phyloP scores from a whole-genome alignment of 1,139 yeast species.

The Suhomyces panamericanus region DNA sequence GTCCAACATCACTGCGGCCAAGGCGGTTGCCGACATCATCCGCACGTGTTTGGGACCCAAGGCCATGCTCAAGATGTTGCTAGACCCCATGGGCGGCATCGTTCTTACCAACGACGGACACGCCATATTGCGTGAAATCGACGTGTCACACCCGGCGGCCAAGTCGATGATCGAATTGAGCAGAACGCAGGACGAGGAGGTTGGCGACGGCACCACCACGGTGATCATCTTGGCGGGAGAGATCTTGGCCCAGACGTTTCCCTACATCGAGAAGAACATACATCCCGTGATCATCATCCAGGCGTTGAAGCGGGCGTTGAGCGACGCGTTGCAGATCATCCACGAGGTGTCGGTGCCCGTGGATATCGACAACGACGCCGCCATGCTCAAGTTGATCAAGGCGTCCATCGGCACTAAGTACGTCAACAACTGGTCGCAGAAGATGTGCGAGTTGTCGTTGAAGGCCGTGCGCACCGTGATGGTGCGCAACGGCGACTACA shows the following conservation, averaged over 20 bases:
- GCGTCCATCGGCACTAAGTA: slow-evolving; percentile 97
- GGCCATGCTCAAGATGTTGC: slow-evolving; percentile 96
- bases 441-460: slow-evolving; percentile 88
- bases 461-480: slow-evolving; percentile 85
- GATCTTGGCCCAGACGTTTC: slow-evolving; percentile 91
- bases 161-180: slow-evolving; percentile 97
- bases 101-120: slow-evolving; percentile 98
- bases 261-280: slow-evolving; percentile 88
- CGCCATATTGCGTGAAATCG: slow-evolving; percentile 85
- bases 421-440: slow-evolving; percentile 85
- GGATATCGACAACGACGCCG: slow-evolving; percentile 78
- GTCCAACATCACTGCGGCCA: slow-evolving; percentile 97
- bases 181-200: slow-evolving; percentile 98
- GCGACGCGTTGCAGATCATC: slow-evolving; percentile 87
- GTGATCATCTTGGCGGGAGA: slow-evolving; percentile 96
- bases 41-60: slow-evolving; percentile 99
- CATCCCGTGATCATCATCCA: slow-evolving; percentile 96
- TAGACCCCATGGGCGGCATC: slow-evolving; percentile 99
- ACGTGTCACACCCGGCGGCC: slow-evolving; percentile 97
- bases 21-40: slow-evolving; percentile 96
- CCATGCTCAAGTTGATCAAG: slow-evolving; percentile 81
- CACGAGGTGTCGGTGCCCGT: slow-evolving; percentile 83
- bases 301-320: slow-evolving; percentile 87
- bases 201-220: slow-evolving; percentile 97
- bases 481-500: slow-evolving; percentile 63